A percentile compares a stretch with the other conserved stretches of the same genome.
Conservation (phyloP, 768 basidiomycete genomes). For the Trametes maxima region DNA sequence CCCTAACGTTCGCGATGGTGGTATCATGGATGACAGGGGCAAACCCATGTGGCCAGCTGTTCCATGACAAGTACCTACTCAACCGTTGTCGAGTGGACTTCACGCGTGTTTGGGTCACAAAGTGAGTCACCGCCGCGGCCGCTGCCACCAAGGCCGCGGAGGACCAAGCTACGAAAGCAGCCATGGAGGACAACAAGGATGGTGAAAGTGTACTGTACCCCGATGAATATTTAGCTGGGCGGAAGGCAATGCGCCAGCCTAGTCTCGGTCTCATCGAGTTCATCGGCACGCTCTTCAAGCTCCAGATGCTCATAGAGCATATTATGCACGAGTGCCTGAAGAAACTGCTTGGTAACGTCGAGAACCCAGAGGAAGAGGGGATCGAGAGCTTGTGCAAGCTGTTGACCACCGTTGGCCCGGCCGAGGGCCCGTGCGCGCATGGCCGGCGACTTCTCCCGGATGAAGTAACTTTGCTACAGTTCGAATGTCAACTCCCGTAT, state of each 20-base stretch:
- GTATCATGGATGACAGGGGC: slow-evolving; percentile 78
- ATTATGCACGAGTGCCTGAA: slow-evolving; percentile 99
- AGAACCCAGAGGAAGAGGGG: slow-evolving; percentile 96
- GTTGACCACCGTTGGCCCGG: slow-evolving; percentile 93
- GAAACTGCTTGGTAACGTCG: slow-evolving; percentile 90
- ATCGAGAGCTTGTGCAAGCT: slow-evolving; percentile 96
- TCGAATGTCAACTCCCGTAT: slow-evolving; percentile 81
- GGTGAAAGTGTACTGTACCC: slow-evolving; percentile 83
- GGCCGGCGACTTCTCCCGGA: slow-evolving; percentile 91
- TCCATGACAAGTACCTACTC: slow-evolving; percentile 95
- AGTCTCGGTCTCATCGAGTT: slow-evolving; percentile 97
- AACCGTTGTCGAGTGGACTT: slow-evolving; percentile 98
- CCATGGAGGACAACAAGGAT: slow-evolving; percentile 56
- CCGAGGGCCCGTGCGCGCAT: slow-evolving; percentile 81
- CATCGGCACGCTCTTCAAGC: slow-evolving; percentile 97
- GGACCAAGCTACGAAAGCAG: slow-evolving; percentile 77
- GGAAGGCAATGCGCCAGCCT: slow-evolving; percentile 96
- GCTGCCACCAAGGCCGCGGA: slow-evolving; percentile 85
- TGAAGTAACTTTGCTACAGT: slow-evolving; percentile 81
- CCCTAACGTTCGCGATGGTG: slow-evolving; percentile 84
- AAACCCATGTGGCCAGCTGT: slow-evolving; percentile 94
- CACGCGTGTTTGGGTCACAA: slow-evolving; percentile 91
- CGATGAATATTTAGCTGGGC: slow-evolving; percentile 92
- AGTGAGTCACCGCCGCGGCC: slow-evolving; percentile 84
- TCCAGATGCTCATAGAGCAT: slow-evolving; percentile 97